Conservation (phyloP, 1,139 yeast genomes). For the Kodamaea fungicola region DNA sequence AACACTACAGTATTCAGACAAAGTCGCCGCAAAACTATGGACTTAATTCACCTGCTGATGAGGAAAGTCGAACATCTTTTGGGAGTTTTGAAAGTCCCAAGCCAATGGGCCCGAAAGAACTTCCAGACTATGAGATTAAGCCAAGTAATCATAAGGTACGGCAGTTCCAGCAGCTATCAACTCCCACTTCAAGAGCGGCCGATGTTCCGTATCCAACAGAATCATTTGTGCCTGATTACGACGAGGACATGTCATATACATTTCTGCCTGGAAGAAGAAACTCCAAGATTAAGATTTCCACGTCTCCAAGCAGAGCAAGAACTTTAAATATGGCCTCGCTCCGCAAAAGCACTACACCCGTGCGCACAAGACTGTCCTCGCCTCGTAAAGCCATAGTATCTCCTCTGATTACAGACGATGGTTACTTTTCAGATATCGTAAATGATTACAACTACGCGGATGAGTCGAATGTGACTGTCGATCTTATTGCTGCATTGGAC, state of each 20-base stretch:
- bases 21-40: too few species aligned
- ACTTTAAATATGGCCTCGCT: slow-evolving; percentile 3
- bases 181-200: slow-evolving; percentile 7
- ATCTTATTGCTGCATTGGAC: slow-evolving; percentile 7
- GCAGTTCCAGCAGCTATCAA: slow-evolving; percentile 13
- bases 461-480: slow-evolving; percentile 4
- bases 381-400: slow-evolving; percentile 5
- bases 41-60: too few species aligned
- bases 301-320: slow-evolving; percentile 1
- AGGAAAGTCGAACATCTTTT: too few species aligned
- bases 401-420: slow-evolving; percentile 3
- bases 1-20: too few species aligned
- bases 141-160: slow-evolving; percentile 5
- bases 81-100: slow-evolving; percentile 24
- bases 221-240: too few species aligned
- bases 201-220: too few species aligned
- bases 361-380: slow-evolving; percentile 3
- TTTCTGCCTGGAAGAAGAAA: not conserved
- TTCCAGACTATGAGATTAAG: slow-evolving; percentile 29
- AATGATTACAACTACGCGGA: slow-evolving; percentile 8
- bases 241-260: too few species aligned
- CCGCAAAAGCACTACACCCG: not conserved
- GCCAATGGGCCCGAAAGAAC: slow-evolving; percentile 43
- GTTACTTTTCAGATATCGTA: slow-evolving; percentile 5
- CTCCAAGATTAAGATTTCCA: not conserved